phyloP scores from a whole-genome alignment of 2,329 filamentous ascomycete species.

The Nannizziopsis arthrosporioides region DNA sequence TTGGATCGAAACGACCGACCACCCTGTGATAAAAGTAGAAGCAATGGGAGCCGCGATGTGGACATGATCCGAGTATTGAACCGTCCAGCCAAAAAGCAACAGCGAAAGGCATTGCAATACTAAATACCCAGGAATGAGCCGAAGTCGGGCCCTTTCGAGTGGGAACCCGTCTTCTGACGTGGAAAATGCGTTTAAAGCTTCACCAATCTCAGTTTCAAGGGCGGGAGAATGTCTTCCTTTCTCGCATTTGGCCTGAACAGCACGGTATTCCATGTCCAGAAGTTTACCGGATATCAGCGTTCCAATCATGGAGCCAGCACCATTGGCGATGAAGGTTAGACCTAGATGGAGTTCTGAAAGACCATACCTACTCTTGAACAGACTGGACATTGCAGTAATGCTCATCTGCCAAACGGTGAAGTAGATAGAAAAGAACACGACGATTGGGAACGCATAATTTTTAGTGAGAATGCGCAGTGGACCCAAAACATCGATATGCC shows the following conservation, averaged over 20 bases:
- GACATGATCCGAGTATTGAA: slow-evolving; percentile 31
- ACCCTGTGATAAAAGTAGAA: slow-evolving; percentile 42
- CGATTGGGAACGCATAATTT: slow-evolving; percentile 35
- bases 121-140: slow-evolving; percentile 38
- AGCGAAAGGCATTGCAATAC: slow-evolving; percentile 38
- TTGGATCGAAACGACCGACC: slow-evolving; percentile 41
- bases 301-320: slow-evolving; percentile 44
- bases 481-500: slow-evolving; percentile 35
- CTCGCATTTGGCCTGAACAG: slow-evolving; percentile 27
- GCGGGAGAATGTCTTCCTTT: not conserved
- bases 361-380: slow-evolving; percentile 37
- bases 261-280: slow-evolving; percentile 42
- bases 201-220: not conserved
- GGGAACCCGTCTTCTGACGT: slow-evolving; percentile 29
- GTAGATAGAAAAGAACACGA: slow-evolving; percentile 40
- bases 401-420: slow-evolving; percentile 47
- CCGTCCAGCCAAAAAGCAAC: slow-evolving; percentile 44
- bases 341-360: slow-evolving; percentile 38
- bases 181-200: no score
- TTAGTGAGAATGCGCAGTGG: slow-evolving; percentile 39
- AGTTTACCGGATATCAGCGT: slow-evolving; percentile 43
- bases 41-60: slow-evolving; percentile 42
- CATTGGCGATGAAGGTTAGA: slow-evolving; percentile 45
- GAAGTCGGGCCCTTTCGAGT: slow-evolving; percentile 42
- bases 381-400: slow-evolving; percentile 42